Evolutionary conservation across 1,284 basidiomycete species (phyloP).

Genomic region (Ganoderma lucidum): DNA sequence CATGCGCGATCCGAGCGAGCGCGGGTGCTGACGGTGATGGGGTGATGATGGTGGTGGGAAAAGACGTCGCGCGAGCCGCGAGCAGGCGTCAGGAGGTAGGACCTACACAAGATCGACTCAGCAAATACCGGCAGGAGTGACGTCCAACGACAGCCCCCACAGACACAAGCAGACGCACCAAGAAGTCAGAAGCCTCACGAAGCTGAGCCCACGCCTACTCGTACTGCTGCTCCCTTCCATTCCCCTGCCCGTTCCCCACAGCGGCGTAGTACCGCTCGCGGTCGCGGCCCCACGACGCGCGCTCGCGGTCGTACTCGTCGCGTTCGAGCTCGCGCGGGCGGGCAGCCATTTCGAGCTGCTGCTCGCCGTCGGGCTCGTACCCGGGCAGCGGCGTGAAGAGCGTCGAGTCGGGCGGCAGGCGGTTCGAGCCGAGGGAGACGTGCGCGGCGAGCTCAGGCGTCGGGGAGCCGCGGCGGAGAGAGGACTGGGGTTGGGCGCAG

Average conservation of each 20-base stretch:
- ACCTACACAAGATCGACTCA: constrained; percentile 10
- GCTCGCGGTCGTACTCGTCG: constrained; percentile 15
- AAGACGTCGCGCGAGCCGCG: background rate
- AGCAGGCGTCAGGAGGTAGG: constrained; percentile 10
- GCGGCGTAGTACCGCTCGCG: constrained; percentile 26
- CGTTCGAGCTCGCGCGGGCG: constrained; percentile 11
- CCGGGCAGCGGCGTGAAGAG: constrained; percentile 58
- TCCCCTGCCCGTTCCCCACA: constrained; percentile 19
- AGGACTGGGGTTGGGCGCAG: constrained; percentile 31
- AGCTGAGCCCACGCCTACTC: constrained; percentile 18
- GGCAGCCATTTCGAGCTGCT: constrained; percentile 16
- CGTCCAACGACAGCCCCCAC: no score
- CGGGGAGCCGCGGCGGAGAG: constrained; percentile 29
- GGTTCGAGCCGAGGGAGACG: constrained; percentile 42
- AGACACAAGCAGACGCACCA: background rate
- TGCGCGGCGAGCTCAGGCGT: constrained; percentile 35
- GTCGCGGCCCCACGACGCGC: constrained; percentile 15
- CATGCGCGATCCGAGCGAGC: background rate
- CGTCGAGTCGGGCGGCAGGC: constrained; percentile 56
- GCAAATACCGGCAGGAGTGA: constrained; percentile 4
- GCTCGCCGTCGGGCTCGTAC: constrained; percentile 44
- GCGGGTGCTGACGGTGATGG: no score
- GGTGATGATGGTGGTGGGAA: no score
- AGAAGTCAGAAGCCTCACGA: background rate
- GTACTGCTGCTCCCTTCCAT: constrained; percentile 29